phyloP scores from a whole-genome alignment of 2,329 filamentous ascomycete genomes.

The Cladophialophora chaetospira region DNA sequence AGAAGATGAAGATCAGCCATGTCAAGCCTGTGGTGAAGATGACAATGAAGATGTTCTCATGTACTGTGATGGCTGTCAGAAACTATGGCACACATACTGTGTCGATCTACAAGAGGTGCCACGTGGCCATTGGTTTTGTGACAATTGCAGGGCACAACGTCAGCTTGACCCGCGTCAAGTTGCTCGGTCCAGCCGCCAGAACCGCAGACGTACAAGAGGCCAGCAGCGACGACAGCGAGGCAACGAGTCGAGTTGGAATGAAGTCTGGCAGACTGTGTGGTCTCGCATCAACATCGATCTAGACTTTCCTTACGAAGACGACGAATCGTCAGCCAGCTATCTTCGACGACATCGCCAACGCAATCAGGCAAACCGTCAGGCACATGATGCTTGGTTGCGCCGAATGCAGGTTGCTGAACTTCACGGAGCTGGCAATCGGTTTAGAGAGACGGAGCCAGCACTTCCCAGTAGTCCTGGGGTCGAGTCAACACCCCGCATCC shows the following conservation, averaged over 20 bases:
- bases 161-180: conserved; percentile 42
- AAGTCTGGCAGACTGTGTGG: conserved; percentile 90
- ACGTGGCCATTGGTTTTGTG: conserved; percentile 83
- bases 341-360: conserved; percentile 54
- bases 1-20: conserved; percentile 69
- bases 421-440: conserved; percentile 70
- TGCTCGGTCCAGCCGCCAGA: conserved; percentile 44
- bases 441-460: conserved; percentile 67
- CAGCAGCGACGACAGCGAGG: conserved; percentile 47
- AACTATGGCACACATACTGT: conserved; percentile 88
- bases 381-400: conserved; percentile 75
- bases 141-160: conserved; percentile 67
- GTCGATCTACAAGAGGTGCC: conserved; percentile 79
- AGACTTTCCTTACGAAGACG: conserved; percentile 82
- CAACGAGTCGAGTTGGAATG: conserved; percentile 64
- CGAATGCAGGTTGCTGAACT: conserved; percentile 79
- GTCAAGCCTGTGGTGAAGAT: conserved; percentile 77
- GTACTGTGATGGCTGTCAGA: conserved; percentile 88
- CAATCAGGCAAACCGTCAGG: conserved; percentile 56
- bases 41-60: conserved; percentile 84
- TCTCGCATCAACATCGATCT: conserved; percentile 75
- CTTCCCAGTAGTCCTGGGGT: conserved; percentile 39
- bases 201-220: conserved; percentile 50
- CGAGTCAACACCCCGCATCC: conserved; percentile 42
- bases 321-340: conserved; percentile 60